A percentile compares a stretch with the other conserved stretches of the same genome.
These are phyloP conservation scores for Eutrema yunnanense DNA, from an alignment of 345 rosid genomes.

Conservation along the genomic window DNA sequence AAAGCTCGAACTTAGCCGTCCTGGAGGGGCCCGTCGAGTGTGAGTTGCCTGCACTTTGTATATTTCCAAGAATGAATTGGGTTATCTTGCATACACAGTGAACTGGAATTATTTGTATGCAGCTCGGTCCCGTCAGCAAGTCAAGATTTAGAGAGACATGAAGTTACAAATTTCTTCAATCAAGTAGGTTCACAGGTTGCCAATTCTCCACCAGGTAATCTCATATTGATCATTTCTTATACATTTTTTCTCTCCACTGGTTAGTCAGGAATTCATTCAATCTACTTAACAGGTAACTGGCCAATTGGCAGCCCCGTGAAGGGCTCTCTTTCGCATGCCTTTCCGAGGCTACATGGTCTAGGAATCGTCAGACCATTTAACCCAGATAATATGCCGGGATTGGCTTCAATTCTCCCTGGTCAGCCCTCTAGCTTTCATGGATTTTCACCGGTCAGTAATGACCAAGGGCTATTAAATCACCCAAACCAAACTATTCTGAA, in stretches of 20 bases:
- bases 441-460: conserved; percentile 70
- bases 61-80: background rate
- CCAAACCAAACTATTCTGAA: conserved; percentile 45
- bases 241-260: background rate
- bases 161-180: conserved; percentile 55
- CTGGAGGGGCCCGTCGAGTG: conserved; percentile 91
- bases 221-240: background rate
- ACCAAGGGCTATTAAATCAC: conserved; percentile 51
- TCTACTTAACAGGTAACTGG: conserved; percentile 63
- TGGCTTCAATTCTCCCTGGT: conserved; percentile 82
- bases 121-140: conserved; percentile 66
- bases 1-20: conserved; percentile 97
- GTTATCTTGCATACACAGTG: background rate
- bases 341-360: conserved; percentile 57
- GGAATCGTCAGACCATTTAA: conserved; percentile 48
- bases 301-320: conserved; percentile 66
- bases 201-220: conserved; percentile 83
- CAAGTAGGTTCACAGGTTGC: conserved; percentile 67
- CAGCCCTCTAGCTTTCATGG: conserved; percentile 52
- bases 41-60: conserved; percentile 30
- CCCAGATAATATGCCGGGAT: conserved; percentile 54
- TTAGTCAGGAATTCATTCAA: background rate
- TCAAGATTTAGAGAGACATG: conserved; percentile 82
- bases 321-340: conserved; percentile 49
- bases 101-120: conserved; percentile 14